These are phyloP conservation scores for Trifolium repens DNA, from an alignment of 306 rosid species.

Conservation along the genomic window DNA sequence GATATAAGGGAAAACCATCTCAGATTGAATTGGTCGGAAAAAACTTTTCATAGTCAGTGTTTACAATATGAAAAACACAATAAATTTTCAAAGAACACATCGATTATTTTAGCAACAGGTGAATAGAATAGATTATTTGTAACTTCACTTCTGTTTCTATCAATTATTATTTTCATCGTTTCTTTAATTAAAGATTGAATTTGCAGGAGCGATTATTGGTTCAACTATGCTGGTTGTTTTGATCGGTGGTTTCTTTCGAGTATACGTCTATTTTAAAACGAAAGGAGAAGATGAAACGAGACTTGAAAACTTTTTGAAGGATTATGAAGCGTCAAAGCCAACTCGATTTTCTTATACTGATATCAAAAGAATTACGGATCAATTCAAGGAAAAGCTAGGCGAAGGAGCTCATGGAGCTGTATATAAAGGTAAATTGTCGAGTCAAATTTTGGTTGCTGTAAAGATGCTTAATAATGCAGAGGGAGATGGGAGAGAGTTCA, in stretches of 20 bases:
- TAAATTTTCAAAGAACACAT: neutral
- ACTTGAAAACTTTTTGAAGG: slow-evolving; percentile 19
- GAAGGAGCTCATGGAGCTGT: slow-evolving; percentile 31
- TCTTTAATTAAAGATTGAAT: neutral
- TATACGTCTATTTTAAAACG: neutral
- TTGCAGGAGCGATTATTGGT: slow-evolving; percentile 11
- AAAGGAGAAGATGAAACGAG: slow-evolving; percentile 22
- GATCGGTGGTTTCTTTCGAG: neutral
- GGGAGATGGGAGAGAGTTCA: slow-evolving; percentile 22
- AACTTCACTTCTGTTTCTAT: neutral
- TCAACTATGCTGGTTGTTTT: neutral
- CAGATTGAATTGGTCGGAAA: neutral
- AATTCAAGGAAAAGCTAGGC: slow-evolving; percentile 3
- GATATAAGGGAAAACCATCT: neutral
- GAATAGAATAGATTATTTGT: neutral
- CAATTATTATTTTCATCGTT: neutral
- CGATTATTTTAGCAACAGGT: slow-evolving; percentile 1
- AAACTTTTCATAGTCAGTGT: neutral
- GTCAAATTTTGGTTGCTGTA: neutral
- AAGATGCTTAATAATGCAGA: neutral
- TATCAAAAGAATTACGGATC: slow-evolving; percentile 13
- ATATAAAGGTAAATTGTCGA: slow-evolving; percentile 9
- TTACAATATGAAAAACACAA: neutral
- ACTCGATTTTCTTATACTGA: slow-evolving; percentile 20
- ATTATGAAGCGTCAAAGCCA: slow-evolving; percentile 18